A percentile compares a stretch with the other conserved stretches of the same genome.
These are phyloP conservation scores for Hypoxylon sp. DNA, from an alignment of 2,329 filamentous ascomycete genomes.

Conservation along the genomic window DNA sequence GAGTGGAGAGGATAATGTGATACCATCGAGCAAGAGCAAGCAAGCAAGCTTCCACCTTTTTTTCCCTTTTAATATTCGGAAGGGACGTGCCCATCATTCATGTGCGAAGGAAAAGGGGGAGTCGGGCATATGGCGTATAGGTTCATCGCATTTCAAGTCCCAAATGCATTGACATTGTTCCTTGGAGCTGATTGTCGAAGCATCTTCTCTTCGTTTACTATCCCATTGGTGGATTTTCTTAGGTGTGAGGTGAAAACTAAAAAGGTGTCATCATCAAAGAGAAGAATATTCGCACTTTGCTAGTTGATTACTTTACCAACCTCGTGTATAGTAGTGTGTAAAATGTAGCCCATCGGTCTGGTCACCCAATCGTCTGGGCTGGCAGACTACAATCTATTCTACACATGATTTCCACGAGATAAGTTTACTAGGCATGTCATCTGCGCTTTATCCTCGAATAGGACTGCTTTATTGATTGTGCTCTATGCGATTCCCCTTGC, in stretches of 20 bases:
- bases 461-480: slow-evolving; percentile 16
- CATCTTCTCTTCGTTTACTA: slow-evolving; percentile 2
- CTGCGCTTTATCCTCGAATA: background rate
- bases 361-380: background rate
- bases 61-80: slow-evolving; percentile 26
- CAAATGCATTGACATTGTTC: slow-evolving; percentile 9
- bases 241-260: slow-evolving; percentile 2
- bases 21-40: slow-evolving; percentile 41
- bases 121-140: slow-evolving; percentile 32
- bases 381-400: slow-evolving; percentile 16
- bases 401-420: slow-evolving; percentile 10
- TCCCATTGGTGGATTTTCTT: slow-evolving; percentile 14
- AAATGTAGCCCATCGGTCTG: slow-evolving; percentile 19
- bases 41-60: slow-evolving; percentile 37
- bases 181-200: background rate
- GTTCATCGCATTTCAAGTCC: slow-evolving; percentile 22
- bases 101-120: slow-evolving; percentile 15
- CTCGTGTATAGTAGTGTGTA: slow-evolving; percentile 27
- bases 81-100: slow-evolving; percentile 10
- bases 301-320: slow-evolving; percentile 8
- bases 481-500: background rate
- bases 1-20: slow-evolving; percentile 37
- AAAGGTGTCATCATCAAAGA: background rate
- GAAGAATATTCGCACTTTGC: slow-evolving; percentile 2
- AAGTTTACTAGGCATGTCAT: background rate